These are phyloP conservation scores for Neocucurbitaria cava DNA, from an alignment of 2,329 filamentous ascomycete species.

Conservation along the genomic window DNA sequence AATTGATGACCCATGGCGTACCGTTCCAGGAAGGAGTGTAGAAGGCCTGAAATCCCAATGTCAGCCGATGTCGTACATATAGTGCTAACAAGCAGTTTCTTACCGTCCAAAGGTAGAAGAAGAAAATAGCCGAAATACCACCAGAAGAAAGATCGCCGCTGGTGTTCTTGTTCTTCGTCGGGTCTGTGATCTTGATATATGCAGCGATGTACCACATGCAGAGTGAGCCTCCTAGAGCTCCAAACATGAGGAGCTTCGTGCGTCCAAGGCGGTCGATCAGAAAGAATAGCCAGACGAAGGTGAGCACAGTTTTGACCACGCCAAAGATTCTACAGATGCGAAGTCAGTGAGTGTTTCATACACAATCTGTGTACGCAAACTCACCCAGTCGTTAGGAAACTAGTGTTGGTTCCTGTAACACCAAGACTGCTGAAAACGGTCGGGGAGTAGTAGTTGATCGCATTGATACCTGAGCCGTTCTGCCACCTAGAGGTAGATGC, in stretches of 20 bases:
- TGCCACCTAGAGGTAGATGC: slow-evolving; percentile 61
- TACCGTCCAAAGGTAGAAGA: slow-evolving; percentile 77
- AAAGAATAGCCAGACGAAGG: slow-evolving; percentile 72
- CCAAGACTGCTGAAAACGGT: slow-evolving; percentile 73
- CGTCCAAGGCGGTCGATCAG: slow-evolving; percentile 71
- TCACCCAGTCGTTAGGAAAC: slow-evolving; percentile 70
- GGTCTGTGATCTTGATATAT: slow-evolving; percentile 63
- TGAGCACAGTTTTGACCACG: slow-evolving; percentile 67
- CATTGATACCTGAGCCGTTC: slow-evolving; percentile 78
- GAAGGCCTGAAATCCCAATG: slow-evolving; percentile 45
- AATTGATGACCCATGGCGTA: slow-evolving; percentile 77
- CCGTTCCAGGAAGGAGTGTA: slow-evolving; percentile 77
- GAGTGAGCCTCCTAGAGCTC: slow-evolving; percentile 65
- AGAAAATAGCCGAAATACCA: slow-evolving; percentile 69
- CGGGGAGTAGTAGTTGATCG: slow-evolving; percentile 76
- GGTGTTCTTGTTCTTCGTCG: slow-evolving; percentile 38
- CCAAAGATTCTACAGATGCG: slow-evolving; percentile 1
- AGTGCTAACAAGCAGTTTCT: too few relatives aligned
- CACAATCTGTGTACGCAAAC: slow-evolving; percentile 58
- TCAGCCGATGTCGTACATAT: too few relatives aligned
- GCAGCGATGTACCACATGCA: slow-evolving; percentile 71
- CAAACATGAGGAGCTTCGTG: slow-evolving; percentile 69
- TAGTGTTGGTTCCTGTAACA: slow-evolving; percentile 57
- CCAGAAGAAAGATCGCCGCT: slow-evolving; percentile 49
- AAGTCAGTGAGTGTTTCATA: slow-evolving; percentile 60